phyloP scores from a whole-genome alignment of 2,329 filamentous ascomycete genomes.

The Camptophora hylomeconis region DNA sequence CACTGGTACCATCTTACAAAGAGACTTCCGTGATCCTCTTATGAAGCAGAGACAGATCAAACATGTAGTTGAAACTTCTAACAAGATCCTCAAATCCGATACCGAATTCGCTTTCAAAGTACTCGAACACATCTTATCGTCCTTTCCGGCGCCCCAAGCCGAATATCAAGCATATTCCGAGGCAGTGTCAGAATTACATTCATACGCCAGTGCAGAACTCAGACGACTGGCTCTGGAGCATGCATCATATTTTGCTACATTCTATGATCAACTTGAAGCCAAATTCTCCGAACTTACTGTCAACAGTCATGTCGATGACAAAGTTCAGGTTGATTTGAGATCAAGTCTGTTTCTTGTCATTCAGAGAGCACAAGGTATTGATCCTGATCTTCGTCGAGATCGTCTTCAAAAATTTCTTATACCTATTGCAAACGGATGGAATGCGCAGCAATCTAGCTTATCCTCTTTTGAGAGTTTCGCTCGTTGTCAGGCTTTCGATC shows the following conservation, averaged over 20 bases:
- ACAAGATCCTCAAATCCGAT: constrained; percentile 63
- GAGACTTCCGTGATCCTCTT: constrained; percentile 53
- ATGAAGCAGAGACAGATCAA: constrained; percentile 72
- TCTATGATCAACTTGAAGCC: constrained; percentile 74
- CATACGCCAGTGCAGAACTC: constrained; percentile 72
- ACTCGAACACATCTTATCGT: constrained; percentile 79
- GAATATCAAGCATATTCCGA: constrained; percentile 67
- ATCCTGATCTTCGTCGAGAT: constrained; percentile 54
- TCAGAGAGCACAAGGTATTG: constrained; percentile 69
- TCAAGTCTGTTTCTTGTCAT: constrained; percentile 91
- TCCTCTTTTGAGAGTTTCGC: constrained; percentile 69
- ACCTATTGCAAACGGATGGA: constrained; percentile 74
- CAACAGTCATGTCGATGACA: constrained; percentile 62
- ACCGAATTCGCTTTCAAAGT: constrained; percentile 75
- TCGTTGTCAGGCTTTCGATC: constrained; percentile 62
- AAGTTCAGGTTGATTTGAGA: constrained; percentile 71
- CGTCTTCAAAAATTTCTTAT: constrained; percentile 66
- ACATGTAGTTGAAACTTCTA: constrained; percentile 72
- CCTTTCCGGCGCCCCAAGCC: constrained; percentile 60
- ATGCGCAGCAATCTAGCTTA: constrained; percentile 54
- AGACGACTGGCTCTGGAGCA: constrained; percentile 82
- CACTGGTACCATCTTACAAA: constrained; percentile 25
- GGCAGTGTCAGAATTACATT: constrained; percentile 77
- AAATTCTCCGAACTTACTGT: constrained; percentile 71
- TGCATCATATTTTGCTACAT: constrained; percentile 74